Evolutionary conservation across 116 monocot genomes (phyloP).

Genomic region (Cymodocea nodosa): DNA sequence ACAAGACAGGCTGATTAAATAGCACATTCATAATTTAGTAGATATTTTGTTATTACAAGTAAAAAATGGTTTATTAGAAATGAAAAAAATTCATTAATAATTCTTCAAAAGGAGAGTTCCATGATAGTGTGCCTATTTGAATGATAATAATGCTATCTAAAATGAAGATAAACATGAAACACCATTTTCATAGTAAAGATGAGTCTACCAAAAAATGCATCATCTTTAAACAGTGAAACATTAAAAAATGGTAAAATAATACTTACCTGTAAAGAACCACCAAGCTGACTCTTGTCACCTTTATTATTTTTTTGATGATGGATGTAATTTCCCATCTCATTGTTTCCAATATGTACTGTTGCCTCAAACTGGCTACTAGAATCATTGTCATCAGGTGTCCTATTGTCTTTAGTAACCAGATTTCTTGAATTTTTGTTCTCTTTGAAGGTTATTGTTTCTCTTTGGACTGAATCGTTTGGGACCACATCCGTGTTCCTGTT

Average conservation of each 20-base stretch:
- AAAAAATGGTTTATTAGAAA: no score
- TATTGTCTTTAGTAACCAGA: neutral
- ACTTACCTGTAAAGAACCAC: constrained; percentile 3
- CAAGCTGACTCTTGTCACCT: neutral
- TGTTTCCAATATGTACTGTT: neutral
- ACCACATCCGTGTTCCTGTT: neutral
- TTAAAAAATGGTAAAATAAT: neutral
- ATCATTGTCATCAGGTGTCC: neutral
- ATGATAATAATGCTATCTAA: no score
- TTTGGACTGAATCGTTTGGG: neutral
- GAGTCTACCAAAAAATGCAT: neutral
- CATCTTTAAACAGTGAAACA: neutral
- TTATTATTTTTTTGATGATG: neutral
- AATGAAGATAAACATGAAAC: no score
- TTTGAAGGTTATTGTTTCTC: neutral
- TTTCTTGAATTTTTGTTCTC: neutral
- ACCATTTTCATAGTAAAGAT: neutral
- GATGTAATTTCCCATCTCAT: neutral
- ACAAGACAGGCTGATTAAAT: no score
- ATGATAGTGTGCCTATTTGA: neutral
- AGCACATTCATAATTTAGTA: no score
- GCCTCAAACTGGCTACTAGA: neutral
- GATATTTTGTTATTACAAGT: no score
- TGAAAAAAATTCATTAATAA: no score
- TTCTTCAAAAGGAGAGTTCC: neutral